Percentiles rank a stretch among this genome's conserved stretches.
phyloP scores from a whole-genome alignment of 768 basidiomycete species.

The Phaeotremella skinneri region DNA sequence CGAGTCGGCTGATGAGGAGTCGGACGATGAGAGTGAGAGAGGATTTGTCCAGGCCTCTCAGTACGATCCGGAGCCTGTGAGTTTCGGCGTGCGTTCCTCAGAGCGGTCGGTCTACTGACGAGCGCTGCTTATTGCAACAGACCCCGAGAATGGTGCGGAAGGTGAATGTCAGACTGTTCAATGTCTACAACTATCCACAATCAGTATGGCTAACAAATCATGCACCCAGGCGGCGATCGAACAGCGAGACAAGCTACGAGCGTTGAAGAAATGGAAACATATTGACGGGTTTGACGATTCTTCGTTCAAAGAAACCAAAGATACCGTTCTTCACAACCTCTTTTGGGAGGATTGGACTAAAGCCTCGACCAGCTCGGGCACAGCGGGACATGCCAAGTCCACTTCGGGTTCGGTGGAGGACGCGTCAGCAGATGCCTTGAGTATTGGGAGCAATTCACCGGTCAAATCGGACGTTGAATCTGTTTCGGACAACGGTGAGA shows the following conservation, averaged over 20 bases:
- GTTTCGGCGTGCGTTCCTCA: slow-evolving; percentile 10
- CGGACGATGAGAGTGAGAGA: slow-evolving; percentile 27
- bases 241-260: slow-evolving; percentile 48
- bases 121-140: slow-evolving; percentile 13
- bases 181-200: neutral
- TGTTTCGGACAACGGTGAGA: no score
- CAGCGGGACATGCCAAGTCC: no score
- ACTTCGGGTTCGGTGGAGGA: no score
- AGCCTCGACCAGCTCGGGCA: neutral
- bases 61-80: slow-evolving; percentile 47
- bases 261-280: slow-evolving; percentile 49
- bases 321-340: slow-evolving; percentile 38
- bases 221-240: slow-evolving; percentile 33
- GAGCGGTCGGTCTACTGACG: slow-evolving; percentile 1
- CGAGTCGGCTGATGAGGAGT: slow-evolving; percentile 20
- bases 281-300: slow-evolving; percentile 35
- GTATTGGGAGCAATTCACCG: no score
- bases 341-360: slow-evolving; percentile 30
- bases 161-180: slow-evolving; percentile 21
- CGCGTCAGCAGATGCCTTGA: no score
- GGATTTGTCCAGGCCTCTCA: slow-evolving; percentile 42
- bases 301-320: slow-evolving; percentile 27
- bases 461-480: no score
- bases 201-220: neutral
- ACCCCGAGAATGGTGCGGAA: slow-evolving; percentile 36